These are phyloP conservation scores for Ophiosphaerella korrae DNA, from an alignment of 2,329 filamentous ascomycete genomes.

Conservation along the genomic window DNA sequence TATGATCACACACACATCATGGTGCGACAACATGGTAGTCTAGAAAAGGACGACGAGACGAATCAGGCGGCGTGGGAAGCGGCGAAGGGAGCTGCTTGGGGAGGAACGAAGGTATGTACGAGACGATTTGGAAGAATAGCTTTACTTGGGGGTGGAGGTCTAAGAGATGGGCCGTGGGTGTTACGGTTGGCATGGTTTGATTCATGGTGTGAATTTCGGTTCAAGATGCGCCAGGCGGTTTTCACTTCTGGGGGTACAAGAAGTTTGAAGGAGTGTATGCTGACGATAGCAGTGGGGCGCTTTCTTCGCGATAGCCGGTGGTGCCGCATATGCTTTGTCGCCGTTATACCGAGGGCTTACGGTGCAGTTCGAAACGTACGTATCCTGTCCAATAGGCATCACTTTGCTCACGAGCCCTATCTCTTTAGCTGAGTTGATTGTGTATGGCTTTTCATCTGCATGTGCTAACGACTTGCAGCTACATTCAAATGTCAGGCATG, in stretches of 20 bases:
- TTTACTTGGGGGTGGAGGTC: no score
- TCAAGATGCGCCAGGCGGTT: neutral
- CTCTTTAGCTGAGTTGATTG: neutral
- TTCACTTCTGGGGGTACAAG: neutral
- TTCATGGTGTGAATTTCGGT: no score
- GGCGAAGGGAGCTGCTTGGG: conserved; percentile 67
- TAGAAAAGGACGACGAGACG: conserved; percentile 67
- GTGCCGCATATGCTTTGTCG: conserved; percentile 66
- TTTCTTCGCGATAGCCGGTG: conserved; percentile 66
- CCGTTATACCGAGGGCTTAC: conserved; percentile 69
- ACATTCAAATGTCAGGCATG: conserved; percentile 85
- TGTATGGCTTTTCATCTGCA: neutral
- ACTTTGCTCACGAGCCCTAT: neutral
- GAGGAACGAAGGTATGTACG: conserved; percentile 65
- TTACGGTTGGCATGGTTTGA: no score
- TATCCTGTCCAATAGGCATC: neutral
- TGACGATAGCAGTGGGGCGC: conserved; percentile 64
- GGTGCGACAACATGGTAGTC: conserved; percentile 60
- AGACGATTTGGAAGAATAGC: neutral
- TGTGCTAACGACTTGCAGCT: conserved; percentile 55
- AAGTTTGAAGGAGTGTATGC: neutral
- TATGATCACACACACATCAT: conserved; percentile 4
- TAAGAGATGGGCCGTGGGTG: no score
- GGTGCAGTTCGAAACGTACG: conserved; percentile 44
- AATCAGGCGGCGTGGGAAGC: conserved; percentile 74